These are phyloP conservation scores for Aureobasidium sp. DNA, from an alignment of 2,329 filamentous ascomycete genomes.

Conservation along the genomic window DNA sequence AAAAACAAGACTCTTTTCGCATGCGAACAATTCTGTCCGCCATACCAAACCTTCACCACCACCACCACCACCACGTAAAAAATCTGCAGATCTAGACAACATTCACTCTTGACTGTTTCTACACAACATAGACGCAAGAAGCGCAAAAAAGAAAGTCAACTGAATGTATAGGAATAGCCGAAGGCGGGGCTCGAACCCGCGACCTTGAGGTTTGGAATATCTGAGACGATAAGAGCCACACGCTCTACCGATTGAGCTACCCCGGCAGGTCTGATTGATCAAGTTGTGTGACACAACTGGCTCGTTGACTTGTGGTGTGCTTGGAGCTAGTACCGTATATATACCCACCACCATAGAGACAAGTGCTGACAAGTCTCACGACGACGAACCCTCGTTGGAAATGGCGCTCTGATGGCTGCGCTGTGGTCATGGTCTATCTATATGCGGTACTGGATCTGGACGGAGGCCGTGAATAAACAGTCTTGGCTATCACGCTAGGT, in stretches of 20 bases:
- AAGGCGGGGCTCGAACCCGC: conserved; percentile 13
- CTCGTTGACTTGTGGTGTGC: not conserved
- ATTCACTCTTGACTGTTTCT: too few species aligned
- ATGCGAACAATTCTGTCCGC: not conserved
- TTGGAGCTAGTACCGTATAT: not conserved
- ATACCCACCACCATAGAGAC: too few species aligned
- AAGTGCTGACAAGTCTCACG: not conserved
- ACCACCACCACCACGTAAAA: not conserved
- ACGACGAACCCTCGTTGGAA: too few species aligned
- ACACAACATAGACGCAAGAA: not conserved
- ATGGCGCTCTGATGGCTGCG: too few species aligned
- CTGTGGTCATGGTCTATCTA: too few species aligned
- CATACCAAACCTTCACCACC: not conserved
- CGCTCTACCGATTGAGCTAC: conserved; percentile 44
- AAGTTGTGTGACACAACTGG: conserved; percentile 4
- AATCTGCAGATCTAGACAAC: not conserved
- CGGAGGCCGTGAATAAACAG: too few species aligned
- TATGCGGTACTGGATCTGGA: too few species aligned
- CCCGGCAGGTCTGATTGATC: conserved; percentile 27
- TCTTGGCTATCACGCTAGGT: too few species aligned
- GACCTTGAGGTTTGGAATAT: conserved; percentile 12
- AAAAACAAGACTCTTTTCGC: too few species aligned
- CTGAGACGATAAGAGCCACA: conserved; percentile 36
- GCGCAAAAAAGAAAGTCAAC: not conserved
- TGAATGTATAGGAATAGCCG: conserved; percentile 6